phyloP scores from a whole-genome alignment of 129 eudicot species.

The Flaveria linearis region DNA sequence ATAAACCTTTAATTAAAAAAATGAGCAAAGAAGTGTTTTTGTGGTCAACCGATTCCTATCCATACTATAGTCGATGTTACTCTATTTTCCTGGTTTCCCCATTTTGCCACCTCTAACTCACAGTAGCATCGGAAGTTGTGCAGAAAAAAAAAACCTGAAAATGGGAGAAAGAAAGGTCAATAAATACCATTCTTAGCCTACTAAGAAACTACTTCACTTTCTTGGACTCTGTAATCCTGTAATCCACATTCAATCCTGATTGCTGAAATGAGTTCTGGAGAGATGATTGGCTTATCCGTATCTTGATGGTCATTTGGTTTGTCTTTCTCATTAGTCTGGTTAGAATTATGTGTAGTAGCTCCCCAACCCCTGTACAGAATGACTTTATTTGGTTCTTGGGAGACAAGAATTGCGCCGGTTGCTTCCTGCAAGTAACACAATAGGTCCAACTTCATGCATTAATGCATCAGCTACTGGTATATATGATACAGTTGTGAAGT shows the following conservation, averaged over 20 bases:
- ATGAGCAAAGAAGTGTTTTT: not conserved
- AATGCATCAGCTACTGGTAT: not conserved
- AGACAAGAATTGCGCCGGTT: constrained; percentile 78
- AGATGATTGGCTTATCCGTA: constrained; percentile 28
- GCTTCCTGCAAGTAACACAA: constrained; percentile 63
- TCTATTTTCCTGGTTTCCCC: not conserved
- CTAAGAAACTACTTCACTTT: constrained; percentile 20
- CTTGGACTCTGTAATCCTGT: constrained; percentile 33
- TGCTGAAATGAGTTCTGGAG: constrained; percentile 83
- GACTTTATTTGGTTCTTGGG: constrained; percentile 86
- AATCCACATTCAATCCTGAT: constrained; percentile 87
- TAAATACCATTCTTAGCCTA: constrained; percentile 22
- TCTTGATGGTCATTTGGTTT: constrained; percentile 24
- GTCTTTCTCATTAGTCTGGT: constrained; percentile 13
- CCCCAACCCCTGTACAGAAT: constrained; percentile 93
- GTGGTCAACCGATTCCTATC: not conserved
- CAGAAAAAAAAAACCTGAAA: not conserved
- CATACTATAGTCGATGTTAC: not conserved
- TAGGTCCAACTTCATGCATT: not conserved
- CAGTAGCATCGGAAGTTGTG: not conserved
- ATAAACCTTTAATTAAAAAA: not conserved
- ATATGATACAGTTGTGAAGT: constrained; percentile 13
- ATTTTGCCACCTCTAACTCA: not conserved
- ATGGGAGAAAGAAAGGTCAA: not conserved
- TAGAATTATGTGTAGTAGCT: constrained; percentile 30